Conservation (phyloP, 805 yeast genomes). For the Ogataea nakhonphanomensis region DNA sequence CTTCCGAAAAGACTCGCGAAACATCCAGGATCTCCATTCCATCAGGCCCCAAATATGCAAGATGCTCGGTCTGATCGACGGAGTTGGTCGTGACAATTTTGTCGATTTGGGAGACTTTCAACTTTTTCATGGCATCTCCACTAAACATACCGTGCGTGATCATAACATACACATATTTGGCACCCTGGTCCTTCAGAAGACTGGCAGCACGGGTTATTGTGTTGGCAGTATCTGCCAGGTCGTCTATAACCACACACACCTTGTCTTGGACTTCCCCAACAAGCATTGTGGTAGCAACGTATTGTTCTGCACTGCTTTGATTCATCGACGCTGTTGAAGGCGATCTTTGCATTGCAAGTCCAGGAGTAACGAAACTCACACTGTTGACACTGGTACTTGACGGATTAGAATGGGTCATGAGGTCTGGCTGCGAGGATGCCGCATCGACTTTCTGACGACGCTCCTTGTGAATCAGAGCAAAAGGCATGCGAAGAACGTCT, state of each 20-base stretch:
- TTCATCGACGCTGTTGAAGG: constrained; percentile 17
- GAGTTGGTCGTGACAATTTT: constrained; percentile 85
- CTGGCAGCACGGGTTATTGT: constrained; percentile 92
- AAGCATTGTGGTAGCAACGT: constrained; percentile 81
- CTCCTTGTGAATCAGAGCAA: constrained; percentile 95
- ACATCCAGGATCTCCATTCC: constrained; percentile 79
- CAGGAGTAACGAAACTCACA: constrained; percentile 13
- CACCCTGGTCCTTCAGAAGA: constrained; percentile 89
- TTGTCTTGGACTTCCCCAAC: constrained; percentile 91
- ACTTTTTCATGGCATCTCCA: constrained; percentile 81
- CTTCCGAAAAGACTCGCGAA: constrained; percentile 85
- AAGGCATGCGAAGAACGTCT: constrained; percentile 80
- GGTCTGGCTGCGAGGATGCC: constrained; percentile 11
- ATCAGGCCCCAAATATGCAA: constrained; percentile 45
- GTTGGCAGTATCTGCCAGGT: constrained; percentile 87
- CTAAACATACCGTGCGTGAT: constrained; percentile 92
- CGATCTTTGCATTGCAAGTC: constrained; percentile 6
- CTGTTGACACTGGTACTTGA: constrained; percentile 18
- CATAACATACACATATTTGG: constrained; percentile 77
- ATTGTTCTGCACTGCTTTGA: constrained; percentile 17
- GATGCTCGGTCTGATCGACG: constrained; percentile 74
- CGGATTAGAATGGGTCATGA: constrained; percentile 15
- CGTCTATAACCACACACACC: constrained; percentile 90
- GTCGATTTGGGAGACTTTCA: constrained; percentile 69
- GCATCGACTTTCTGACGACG: constrained; percentile 51